A percentile compares a stretch with the other conserved stretches of the same genome.
phyloP scores from a whole-genome alignment of 208 protist species.

The Naegleria fowleri region DNA sequence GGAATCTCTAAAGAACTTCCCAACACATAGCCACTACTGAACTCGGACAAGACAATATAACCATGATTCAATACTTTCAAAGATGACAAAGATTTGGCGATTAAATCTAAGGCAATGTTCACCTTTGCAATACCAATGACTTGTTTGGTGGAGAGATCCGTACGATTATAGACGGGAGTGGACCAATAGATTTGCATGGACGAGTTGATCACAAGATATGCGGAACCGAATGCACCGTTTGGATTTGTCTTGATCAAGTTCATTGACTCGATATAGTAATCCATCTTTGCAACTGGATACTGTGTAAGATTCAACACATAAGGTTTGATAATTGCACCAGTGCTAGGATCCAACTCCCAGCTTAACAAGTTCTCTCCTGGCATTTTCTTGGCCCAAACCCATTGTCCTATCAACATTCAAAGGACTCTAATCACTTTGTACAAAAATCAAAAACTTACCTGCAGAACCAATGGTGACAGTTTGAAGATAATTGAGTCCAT shows the following conservation, averaged over 20 bases:
- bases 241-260: background rate
- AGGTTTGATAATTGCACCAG: background rate
- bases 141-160: background rate
- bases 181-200: background rate
- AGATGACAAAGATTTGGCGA: background rate
- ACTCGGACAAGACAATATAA: background rate
- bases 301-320: background rate
- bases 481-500: background rate
- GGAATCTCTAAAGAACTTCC: background rate
- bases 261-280: background rate
- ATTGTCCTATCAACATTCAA: too few species aligned
- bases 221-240: background rate
- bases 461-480: background rate
- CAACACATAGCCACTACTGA: background rate
- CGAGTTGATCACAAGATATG: background rate
- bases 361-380: background rate
- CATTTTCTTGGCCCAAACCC: background rate
- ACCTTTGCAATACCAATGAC: background rate
- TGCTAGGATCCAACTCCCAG: background rate
- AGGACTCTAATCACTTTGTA: too few species aligned
- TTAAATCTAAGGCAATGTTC: background rate
- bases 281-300: background rate
- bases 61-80: background rate
- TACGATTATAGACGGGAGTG: background rate
- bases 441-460: background rate